These are phyloP conservation scores for Ramichloridium luteum DNA, from an alignment of 2,329 filamentous ascomycete species.

Conservation along the genomic window DNA sequence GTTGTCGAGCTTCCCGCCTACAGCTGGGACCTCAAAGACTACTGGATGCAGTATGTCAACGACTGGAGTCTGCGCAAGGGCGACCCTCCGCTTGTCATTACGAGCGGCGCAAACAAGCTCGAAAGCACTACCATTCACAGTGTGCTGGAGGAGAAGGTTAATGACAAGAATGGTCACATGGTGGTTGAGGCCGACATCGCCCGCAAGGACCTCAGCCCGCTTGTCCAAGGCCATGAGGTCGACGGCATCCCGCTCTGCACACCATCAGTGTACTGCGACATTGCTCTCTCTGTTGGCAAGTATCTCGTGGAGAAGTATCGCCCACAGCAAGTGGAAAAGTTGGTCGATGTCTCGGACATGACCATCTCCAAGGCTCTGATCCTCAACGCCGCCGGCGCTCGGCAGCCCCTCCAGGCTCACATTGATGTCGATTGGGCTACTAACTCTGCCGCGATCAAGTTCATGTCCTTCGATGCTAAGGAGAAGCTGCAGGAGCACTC, in stretches of 20 bases:
- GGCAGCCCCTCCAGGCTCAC: conserved; percentile 6
- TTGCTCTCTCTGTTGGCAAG: conserved; percentile 22
- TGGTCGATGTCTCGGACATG: conserved; percentile 31
- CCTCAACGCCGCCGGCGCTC: conserved; percentile 8
- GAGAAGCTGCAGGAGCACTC: background rate
- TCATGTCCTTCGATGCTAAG: background rate
- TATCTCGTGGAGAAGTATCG: conserved; percentile 10
- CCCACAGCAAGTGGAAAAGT: conserved; percentile 4
- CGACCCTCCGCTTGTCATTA: background rate
- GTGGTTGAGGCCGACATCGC: background rate
- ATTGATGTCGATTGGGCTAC: background rate
- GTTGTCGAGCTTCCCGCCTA: conserved; percentile 33
- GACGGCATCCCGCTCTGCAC: conserved; percentile 30
- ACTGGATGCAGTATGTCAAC: conserved; percentile 25
- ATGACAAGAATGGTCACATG: background rate
- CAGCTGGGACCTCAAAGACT: conserved; percentile 22
- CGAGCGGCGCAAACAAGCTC: background rate
- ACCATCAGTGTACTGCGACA: conserved; percentile 27
- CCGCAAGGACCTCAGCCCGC: background rate
- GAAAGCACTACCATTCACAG: background rate
- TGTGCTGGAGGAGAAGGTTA: background rate
- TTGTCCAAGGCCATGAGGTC: conserved; percentile 34
- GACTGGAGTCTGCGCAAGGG: conserved; percentile 22
- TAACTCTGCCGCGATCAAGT: background rate
- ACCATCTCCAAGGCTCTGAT: conserved; percentile 23